Evolutionary conservation across 345 rosid genomes (phyloP).

Genomic region (Psidium guajava): DNA sequence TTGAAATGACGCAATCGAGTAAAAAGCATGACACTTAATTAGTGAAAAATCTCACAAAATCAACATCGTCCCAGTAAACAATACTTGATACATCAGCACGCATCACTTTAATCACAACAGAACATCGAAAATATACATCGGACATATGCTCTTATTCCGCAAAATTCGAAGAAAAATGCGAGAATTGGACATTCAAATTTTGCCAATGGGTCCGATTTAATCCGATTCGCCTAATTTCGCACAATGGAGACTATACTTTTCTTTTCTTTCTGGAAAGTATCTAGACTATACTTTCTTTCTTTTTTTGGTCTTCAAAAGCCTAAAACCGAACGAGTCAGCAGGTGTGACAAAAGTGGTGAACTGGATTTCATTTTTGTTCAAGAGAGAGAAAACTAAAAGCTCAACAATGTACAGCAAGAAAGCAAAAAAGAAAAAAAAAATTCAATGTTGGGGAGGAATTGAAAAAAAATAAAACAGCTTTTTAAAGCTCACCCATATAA

Average conservation of each 20-base stretch:
- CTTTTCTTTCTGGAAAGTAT: neutral
- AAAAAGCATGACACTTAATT: neutral
- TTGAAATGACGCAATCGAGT: neutral
- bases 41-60: neutral
- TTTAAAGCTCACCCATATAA: constrained; percentile 65
- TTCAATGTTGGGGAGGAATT: neutral
- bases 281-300: neutral
- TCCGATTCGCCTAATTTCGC: neutral
- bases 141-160: neutral
- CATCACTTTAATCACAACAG: neutral
- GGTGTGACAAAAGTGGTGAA: neutral
- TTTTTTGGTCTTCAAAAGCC: neutral
- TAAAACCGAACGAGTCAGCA: neutral
- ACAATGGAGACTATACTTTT: neutral
- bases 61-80: neutral
- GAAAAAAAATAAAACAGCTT: constrained; percentile 12
- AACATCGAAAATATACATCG: neutral
- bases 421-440: neutral
- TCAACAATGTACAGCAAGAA: neutral
- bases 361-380: neutral
- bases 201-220: too few species aligned
- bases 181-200: neutral
- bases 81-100: neutral
- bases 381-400: neutral
- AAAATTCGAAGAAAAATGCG: neutral